Evolutionary conservation across 805 yeast genomes (phyloP).

Genomic region (Ogataea siamensis): DNA sequence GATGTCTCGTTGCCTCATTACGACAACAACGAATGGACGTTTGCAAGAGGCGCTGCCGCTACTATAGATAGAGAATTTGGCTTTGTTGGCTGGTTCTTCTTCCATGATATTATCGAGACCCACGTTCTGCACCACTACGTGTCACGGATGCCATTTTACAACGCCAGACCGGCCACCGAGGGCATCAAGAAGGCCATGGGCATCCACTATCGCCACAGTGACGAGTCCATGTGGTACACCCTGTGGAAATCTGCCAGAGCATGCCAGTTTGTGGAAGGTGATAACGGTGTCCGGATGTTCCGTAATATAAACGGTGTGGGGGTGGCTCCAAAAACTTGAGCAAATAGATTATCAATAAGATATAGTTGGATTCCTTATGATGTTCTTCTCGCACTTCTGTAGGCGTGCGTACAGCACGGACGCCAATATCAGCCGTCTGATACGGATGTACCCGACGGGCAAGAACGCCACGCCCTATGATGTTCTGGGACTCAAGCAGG

Average conservation of each 20-base stretch:
- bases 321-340: slow-evolving; percentile 24
- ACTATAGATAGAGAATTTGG: slow-evolving; percentile 85
- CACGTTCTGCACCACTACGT: slow-evolving; percentile 85
- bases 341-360: slow-evolving; percentile 4
- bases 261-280: slow-evolving; percentile 75
- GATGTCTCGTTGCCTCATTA: slow-evolving; percentile 81
- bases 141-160: slow-evolving; percentile 83
- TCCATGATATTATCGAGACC: slow-evolving; percentile 89
- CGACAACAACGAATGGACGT: slow-evolving; percentile 72
- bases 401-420: slow-evolving; percentile 3
- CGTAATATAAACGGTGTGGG: slow-evolving; percentile 70
- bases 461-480: slow-evolving; percentile 67
- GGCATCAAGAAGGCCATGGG: slow-evolving; percentile 87
- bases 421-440: slow-evolving; percentile 13
- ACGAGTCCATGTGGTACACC: slow-evolving; percentile 70
- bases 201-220: slow-evolving; percentile 62
- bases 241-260: slow-evolving; percentile 61
- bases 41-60: slow-evolving; percentile 88
- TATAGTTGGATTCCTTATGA: neutral
- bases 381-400: slow-evolving; percentile 1
- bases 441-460: slow-evolving; percentile 43
- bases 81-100: slow-evolving; percentile 70
- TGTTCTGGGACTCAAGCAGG: slow-evolving; percentile 47
- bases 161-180: slow-evolving; percentile 75
- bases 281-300: slow-evolving; percentile 68